These are phyloP conservation scores for Priceomyces carsonii DNA, from an alignment of 805 yeast genomes.

Conservation along the genomic window DNA sequence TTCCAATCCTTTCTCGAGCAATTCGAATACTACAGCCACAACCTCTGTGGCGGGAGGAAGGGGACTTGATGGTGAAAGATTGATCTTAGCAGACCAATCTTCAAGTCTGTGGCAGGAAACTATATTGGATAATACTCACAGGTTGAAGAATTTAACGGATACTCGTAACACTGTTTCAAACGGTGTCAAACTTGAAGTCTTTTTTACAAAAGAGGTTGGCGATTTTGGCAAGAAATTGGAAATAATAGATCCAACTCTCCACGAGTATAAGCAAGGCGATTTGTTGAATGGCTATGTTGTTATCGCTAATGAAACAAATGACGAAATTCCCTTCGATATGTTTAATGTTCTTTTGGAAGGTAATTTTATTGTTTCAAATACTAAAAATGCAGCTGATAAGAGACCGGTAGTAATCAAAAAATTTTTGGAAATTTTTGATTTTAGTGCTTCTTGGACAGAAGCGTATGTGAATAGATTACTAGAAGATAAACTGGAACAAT, in stretches of 20 bases:
- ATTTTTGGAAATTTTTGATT: constrained; percentile 51
- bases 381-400: constrained; percentile 12
- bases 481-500: constrained; percentile 19
- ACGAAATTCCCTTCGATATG: constrained; percentile 59
- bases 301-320: constrained; percentile 40
- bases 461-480: constrained; percentile 32
- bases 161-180: constrained; percentile 26
- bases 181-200: constrained; percentile 25
- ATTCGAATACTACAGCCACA: neutral
- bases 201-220: constrained; percentile 37
- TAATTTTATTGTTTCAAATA: constrained; percentile 26
- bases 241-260: constrained; percentile 28
- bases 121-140: constrained; percentile 37
- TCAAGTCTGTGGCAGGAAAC: constrained; percentile 37
- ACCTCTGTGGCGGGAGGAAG: neutral
- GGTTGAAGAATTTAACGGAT: constrained; percentile 31
- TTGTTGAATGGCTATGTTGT: constrained; percentile 56
- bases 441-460: constrained; percentile 52
- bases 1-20: neutral
- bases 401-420: constrained; percentile 21
- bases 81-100: constrained; percentile 36
- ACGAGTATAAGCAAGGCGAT: constrained; percentile 70
- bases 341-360: constrained; percentile 62
- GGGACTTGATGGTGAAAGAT: neutral
- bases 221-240: constrained; percentile 25